Evolutionary conservation across 169 alveolate species (phyloP).

Genomic region (Cryptosporidium viatorum): DNA sequence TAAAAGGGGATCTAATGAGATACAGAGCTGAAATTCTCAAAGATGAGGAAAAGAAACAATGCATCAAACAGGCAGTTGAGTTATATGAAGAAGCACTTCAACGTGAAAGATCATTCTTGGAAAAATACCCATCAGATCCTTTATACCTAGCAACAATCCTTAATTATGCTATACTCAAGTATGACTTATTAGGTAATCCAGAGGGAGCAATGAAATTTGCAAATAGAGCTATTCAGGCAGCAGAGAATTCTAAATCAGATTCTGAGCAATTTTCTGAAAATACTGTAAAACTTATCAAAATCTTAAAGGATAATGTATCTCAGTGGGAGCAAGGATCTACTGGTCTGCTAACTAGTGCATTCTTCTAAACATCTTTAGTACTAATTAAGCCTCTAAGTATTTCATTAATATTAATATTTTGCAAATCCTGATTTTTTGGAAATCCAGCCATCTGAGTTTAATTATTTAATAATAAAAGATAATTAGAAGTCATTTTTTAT

Average conservation of each 20-base stretch:
- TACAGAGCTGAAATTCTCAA: conserved; percentile 55
- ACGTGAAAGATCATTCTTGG: conserved; percentile 17
- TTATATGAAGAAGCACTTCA: conserved; percentile 57
- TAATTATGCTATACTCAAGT: conserved; percentile 60
- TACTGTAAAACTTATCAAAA: conserved; percentile 40
- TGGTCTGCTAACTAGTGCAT: conserved; percentile 63
- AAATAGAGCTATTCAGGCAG: conserved; percentile 62
- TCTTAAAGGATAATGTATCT: conserved; percentile 47
- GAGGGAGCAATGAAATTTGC: conserved; percentile 71
- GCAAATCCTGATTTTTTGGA: neutral
- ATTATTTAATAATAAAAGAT: neutral
- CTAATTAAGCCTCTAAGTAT: conserved; percentile 22
- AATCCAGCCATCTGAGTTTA: conserved; percentile 21
- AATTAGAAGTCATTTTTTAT: neutral
- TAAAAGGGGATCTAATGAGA: conserved; percentile 71
- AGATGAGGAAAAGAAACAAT: conserved; percentile 14
- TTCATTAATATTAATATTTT: neutral
- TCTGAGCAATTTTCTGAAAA: conserved; percentile 26
- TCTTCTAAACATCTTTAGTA: conserved; percentile 56
- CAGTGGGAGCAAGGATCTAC: conserved; percentile 69
- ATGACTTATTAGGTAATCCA: conserved; percentile 37
- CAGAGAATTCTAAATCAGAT: conserved; percentile 23
- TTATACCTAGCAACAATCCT: conserved; percentile 52
- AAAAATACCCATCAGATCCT: conserved; percentile 66
- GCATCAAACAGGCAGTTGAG: conserved; percentile 37